phyloP scores from a whole-genome alignment of 2,329 filamentous ascomycete genomes.

The Fusarium tanahbumbuense region DNA sequence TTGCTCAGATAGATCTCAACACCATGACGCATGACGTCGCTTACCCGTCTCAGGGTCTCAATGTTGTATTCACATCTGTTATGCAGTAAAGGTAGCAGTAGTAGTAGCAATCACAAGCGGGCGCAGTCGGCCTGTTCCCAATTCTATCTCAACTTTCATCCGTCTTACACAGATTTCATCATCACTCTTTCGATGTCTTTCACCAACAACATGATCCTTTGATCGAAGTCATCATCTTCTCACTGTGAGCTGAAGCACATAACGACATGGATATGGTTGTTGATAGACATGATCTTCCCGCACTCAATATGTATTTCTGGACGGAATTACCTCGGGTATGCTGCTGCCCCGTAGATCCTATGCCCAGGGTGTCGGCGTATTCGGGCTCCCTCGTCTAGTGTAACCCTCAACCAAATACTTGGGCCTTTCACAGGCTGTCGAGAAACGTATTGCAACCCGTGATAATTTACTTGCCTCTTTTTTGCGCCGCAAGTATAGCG shows the following conservation, averaged over 20 bases:
- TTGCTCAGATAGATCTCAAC: conserved; percentile 3
- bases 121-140: conserved; percentile 22
- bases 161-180: conserved; percentile 19
- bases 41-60: conserved; percentile 19
- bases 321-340: conserved; percentile 25
- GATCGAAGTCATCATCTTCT: not conserved
- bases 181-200: conserved; percentile 4
- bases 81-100: not conserved
- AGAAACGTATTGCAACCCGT: conserved; percentile 15
- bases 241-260: not conserved
- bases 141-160: conserved; percentile 8
- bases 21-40: conserved; percentile 36
- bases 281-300: conserved; percentile 25
- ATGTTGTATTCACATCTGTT: conserved; percentile 24
- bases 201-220: not conserved
- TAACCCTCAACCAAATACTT: conserved; percentile 26
- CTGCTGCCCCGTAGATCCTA: conserved; percentile 21
- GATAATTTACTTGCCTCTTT: not conserved
- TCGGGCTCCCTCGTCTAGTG: conserved; percentile 22
- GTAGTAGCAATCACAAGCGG: conserved; percentile 24
- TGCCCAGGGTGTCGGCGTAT: conserved; percentile 5
- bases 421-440: conserved; percentile 24
- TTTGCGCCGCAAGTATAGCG: conserved; percentile 20
- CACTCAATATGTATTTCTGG: conserved; percentile 2
- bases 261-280: conserved; percentile 11